phyloP scores from a whole-genome alignment of 352 stramenopile species.

The Phytophthora quininea region DNA sequence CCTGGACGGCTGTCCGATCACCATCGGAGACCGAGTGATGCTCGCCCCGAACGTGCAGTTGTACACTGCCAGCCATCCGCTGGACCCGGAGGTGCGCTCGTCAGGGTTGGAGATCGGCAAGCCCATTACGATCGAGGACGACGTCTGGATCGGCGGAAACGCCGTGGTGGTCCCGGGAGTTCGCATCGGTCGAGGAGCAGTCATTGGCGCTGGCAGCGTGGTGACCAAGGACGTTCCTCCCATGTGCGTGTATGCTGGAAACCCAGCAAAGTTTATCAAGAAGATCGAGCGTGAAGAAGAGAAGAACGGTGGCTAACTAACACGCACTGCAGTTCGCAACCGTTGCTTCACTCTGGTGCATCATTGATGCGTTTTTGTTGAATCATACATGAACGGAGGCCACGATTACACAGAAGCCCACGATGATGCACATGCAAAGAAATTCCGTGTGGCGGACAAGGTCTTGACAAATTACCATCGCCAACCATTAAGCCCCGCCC shows the following conservation, averaged over 20 bases:
- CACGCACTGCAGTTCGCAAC: too few relatives aligned
- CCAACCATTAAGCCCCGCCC: too few relatives aligned
- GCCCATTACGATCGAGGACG: slow-evolving; percentile 81
- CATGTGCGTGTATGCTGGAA: slow-evolving; percentile 70
- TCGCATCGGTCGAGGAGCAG: slow-evolving; percentile 61
- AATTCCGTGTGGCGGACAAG: too few relatives aligned
- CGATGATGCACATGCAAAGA: too few relatives aligned
- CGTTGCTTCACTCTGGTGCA: too few relatives aligned
- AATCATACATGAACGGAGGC: too few relatives aligned
- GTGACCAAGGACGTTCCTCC: slow-evolving; percentile 83
- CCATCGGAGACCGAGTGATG: slow-evolving; percentile 75
- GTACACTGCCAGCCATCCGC: slow-evolving; percentile 81
- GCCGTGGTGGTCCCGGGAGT: slow-evolving; percentile 73
- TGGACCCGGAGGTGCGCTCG: slow-evolving; percentile 51
- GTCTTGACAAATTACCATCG: too few relatives aligned
- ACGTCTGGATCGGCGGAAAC: slow-evolving; percentile 87
- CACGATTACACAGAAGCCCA: too few relatives aligned
- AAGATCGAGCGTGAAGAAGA: slow-evolving; percentile 40
- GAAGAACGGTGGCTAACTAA: neutral
- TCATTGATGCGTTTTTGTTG: too few relatives aligned
- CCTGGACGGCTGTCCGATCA: slow-evolving; percentile 82
- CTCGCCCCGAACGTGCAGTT: slow-evolving; percentile 81
- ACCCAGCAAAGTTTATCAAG: slow-evolving; percentile 84
- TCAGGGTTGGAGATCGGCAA: slow-evolving; percentile 63
- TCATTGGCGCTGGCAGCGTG: slow-evolving; percentile 83